Base-by-base conservation (phyloP, 1,284 basidiomycete species). In the Pisolithus thermaeus region DNA sequence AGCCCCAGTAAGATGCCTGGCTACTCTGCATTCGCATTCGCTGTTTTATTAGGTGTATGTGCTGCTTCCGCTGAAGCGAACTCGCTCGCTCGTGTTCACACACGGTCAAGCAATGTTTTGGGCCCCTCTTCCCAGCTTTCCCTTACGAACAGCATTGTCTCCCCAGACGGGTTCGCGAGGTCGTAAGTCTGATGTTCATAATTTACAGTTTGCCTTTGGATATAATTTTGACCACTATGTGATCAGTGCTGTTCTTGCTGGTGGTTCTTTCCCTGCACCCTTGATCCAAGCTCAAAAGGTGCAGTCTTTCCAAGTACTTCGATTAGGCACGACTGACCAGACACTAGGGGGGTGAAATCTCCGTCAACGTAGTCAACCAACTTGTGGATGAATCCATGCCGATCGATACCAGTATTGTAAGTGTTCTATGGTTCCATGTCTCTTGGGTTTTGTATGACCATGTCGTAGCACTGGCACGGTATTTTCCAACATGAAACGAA, bases 391-490 rank as follows among this genome's bases (percentile, higher is more conserved):
- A 49, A 1, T 44, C 49, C 25, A 66, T 66, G 67, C 56, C 68
- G 3, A 18, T 58, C 39, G 40, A 51, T 28, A 69, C 67, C 18
- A 67, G 66, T 5, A 50, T 69, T 28, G 67, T 66, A 41, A 52
- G 64, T 52, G 22, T 50, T 36, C 4, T 36, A 14, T 27, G 35
- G 12, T 1, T 22, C 20, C 14, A 3, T 22, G 36, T 35, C 14
- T 41, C 4, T 23, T 20, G 43, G 9, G 25, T 9, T 32, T 20
- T 41, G 22, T 18, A 3, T 37, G 41, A n/a, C 50, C 48, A 60
- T 12, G 7, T 39, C 45, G 37, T 20, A 72, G 70, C 70, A 72
- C 43, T 72, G 71, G 71, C 70, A 72, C 37, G 72, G 70, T 4
- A 59, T 72, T 47, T 63, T 62, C 42, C 71, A 71, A 50, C 56